Percentiles rank a stretch among this genome's conserved stretches.
phyloP scores from a whole-genome alignment of 2,329 filamentous ascomycete species.

The Graphiopsis chlorocephala region DNA sequence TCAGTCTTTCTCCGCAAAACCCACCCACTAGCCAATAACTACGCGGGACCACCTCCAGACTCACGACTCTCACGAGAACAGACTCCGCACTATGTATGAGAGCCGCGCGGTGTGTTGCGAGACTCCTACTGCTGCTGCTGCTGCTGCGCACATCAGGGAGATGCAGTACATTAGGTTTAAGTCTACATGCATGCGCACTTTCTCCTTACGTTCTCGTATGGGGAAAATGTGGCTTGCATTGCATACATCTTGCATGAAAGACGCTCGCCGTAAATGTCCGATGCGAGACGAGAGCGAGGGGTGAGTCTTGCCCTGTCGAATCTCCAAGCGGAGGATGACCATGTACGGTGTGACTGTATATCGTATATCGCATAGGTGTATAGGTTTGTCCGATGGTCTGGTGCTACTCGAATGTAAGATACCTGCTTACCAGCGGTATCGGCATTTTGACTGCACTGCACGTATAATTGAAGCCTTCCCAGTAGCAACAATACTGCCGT shows the following conservation, averaged over 20 bases:
- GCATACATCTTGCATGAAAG: background rate
- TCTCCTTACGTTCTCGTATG: background rate
- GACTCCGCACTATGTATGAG: background rate
- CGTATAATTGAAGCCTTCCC: no score
- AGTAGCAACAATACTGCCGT: background rate
- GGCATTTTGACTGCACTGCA: background rate
- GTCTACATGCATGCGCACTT: background rate
- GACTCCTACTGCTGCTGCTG: background rate
- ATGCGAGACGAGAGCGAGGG: background rate
- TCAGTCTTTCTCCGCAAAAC: slow-evolving; percentile 1
- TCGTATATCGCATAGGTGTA: background rate
- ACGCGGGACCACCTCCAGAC: background rate
- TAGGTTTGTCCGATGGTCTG: background rate
- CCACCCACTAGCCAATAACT: background rate
- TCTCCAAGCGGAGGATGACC: no score
- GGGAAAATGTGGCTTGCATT: background rate
- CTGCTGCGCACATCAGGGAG: background rate
- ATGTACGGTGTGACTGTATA: background rate
- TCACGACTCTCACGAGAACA: background rate
- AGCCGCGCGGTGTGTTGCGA: background rate
- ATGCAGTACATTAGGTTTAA: no score
- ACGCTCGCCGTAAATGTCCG: slow-evolving; percentile 4
- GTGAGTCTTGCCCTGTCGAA: background rate
- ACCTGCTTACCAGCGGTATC: background rate
- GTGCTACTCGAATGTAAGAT: background rate